Conservation (phyloP, 2,329 filamentous ascomycete genomes). For the Gremmenia infestans region DNA sequence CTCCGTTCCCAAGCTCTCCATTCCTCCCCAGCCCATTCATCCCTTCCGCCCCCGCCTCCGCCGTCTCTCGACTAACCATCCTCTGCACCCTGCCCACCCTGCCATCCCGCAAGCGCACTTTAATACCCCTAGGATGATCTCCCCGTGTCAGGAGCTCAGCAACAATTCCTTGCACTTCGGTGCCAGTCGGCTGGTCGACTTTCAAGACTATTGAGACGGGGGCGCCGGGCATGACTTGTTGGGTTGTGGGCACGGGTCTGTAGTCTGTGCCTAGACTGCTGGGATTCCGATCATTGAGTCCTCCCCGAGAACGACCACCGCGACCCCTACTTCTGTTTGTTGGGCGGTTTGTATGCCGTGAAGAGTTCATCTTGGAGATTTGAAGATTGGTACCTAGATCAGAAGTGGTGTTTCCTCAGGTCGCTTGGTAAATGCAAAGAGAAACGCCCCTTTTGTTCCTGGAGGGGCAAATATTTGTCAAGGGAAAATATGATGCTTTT, state of each 20-base stretch:
- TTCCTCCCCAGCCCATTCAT: constrained; percentile 19
- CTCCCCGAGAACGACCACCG: constrained; percentile 1
- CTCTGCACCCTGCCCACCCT: constrained; percentile 29
- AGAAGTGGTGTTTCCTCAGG: background rate
- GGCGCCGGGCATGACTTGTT: constrained; percentile 21
- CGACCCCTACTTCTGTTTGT: constrained; percentile 1
- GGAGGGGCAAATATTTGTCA: no score
- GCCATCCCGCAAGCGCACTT: constrained; percentile 29
- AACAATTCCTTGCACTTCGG: constrained; percentile 27
- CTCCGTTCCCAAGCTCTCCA: constrained; percentile 4
- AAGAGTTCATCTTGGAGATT: constrained; percentile 1
- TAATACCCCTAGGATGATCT: constrained; percentile 30
- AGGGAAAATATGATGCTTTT: no score
- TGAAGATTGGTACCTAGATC: background rate
- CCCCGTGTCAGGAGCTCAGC: constrained; percentile 27
- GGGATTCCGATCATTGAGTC: background rate
- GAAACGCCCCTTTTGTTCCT: no score
- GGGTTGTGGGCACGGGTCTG: constrained; percentile 21
- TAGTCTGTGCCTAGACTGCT: background rate
- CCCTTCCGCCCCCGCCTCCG: constrained; percentile 8
- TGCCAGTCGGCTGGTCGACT: constrained; percentile 28
- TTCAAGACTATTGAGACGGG: constrained; percentile 30
- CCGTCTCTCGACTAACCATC: constrained; percentile 21
- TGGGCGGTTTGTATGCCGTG: constrained; percentile 2
- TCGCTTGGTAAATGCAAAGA: background rate